A percentile compares a stretch with the other conserved stretches of the same genome.
Evolutionary conservation across 495 filamentous ascomycete species (phyloP).

Genomic region (Cenococcum geophilum): DNA sequence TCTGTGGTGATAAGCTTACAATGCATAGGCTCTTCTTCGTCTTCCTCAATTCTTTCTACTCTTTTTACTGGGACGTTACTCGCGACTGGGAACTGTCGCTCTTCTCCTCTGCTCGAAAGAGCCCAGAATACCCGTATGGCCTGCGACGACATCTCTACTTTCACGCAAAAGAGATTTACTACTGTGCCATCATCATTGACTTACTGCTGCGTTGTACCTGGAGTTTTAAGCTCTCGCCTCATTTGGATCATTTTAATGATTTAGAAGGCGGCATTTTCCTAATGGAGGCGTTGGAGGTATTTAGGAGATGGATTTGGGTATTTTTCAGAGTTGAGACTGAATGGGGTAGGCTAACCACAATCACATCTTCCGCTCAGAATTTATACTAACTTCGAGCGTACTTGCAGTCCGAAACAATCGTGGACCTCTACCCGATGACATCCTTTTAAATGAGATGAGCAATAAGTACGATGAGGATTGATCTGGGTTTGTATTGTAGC

Average conservation of each 20-base stretch:
- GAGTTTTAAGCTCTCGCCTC: constrained; percentile 74
- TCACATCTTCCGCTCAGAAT: too few relatives aligned
- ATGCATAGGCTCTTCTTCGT: constrained; percentile 48
- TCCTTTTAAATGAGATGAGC: constrained; percentile 49
- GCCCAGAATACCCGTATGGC: constrained; percentile 65
- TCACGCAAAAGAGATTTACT: constrained; percentile 64
- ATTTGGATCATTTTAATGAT: constrained; percentile 74
- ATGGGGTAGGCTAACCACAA: constrained; percentile 53
- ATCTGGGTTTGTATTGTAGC: neutral
- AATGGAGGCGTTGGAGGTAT: constrained; percentile 79
- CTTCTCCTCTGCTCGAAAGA: constrained; percentile 51
- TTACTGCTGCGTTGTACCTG: constrained; percentile 80
- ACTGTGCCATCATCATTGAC: constrained; percentile 72
- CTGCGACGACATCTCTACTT: constrained; percentile 69
- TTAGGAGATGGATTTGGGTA: constrained; percentile 90
- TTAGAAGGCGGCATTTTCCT: constrained; percentile 80
- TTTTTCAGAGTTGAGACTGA: constrained; percentile 93
- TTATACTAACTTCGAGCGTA: too few relatives aligned
- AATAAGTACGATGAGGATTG: constrained; percentile 47
- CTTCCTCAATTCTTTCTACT: constrained; percentile 77
- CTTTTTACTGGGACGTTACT: constrained; percentile 96
- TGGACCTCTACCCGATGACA: constrained; percentile 50
- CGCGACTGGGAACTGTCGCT: constrained; percentile 95
- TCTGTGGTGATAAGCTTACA: neutral
- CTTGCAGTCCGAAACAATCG: constrained; percentile 49